Evolutionary conservation across 805 yeast species (phyloP), one percentile per base, ranked within the genome.

Genomic region (Jamesozyma spencerorum): DNA sequence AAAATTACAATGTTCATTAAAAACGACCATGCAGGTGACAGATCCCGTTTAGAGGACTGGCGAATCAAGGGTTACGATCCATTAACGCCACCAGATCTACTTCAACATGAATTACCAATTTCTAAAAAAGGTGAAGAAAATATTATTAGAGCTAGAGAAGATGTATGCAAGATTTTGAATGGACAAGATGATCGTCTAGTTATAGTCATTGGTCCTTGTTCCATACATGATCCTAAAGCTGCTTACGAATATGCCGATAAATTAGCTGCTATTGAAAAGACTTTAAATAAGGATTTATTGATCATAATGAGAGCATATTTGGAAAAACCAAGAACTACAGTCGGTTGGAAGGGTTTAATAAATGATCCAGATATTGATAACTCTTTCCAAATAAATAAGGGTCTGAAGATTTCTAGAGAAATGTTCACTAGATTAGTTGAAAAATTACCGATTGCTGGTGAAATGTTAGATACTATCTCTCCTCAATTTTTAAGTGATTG

Each of bases 311-410:
- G 98, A 68, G 97, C 97, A 3, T 92, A 92, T 70, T 72, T 92
- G 57, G 98, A 90, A 64, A 90, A 90, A 67, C 98, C 98, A 54
- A 79, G 98, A 68, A 90, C 98, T 38, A 90, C 97, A 22, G 97
- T 92, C 35, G 98, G 98, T 45, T 90, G 98, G 98, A 90, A 90
- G 68, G 98, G 98, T 52, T 72, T 90, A 50, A 92, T 90, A 56
- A 90, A 90, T 62, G 98, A 90, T 64, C 98, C 98, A 26, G 95
- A 92, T 56, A 81, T 90, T 54, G 94, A 90, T 63, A 85, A 85
- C 45, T 72, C 94, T 39, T 90, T 85, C 78, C 78, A 87, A 54
- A 90, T 90, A 63, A 90, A 90, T 72, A 88, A 90, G 67, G 98
- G 98, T 54, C 74, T 90, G 51, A 73, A 90, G 58, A 80, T 87